Evolutionary conservation across 805 yeast genomes (phyloP), one percentile per base, ranked within the genome.

Genomic region (Saccharomyces eubayanus): DNA sequence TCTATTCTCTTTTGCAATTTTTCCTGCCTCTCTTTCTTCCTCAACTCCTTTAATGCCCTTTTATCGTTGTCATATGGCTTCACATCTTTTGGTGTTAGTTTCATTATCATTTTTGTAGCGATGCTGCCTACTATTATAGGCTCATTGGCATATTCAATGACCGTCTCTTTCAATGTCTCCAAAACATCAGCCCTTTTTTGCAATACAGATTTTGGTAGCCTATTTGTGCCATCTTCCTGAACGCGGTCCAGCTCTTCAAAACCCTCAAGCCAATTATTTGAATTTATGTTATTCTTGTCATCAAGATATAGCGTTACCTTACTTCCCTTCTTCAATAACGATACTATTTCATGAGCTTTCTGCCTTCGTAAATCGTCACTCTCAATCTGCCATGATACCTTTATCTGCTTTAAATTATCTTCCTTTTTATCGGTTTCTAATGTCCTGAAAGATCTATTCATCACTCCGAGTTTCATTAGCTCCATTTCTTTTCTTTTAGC

Each of bases 321-420:
- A 49, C 63, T 63, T 5, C 79, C 82, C 54, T 75, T 79, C 40
- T 70, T 68, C 54, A 80, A 57, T 20, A 78, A 75, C 2, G 68
- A 63, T 43, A 67, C 61, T 16, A 82, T 77, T 59, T 82, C 87
- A 52, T 73, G 72, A 12, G 70, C 68, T 61, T 82, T 82, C 55
- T 82, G 87, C 41, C 76, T 74, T 28, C 62, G 64, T 53, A 82
- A 67, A 64, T 82, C 87, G 46, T 76, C 74, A 31, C 69, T 65
- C n/a, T 77, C 75, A 21, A 82, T 82, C 48, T 77, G 75, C 86
- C 86, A 82, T 10, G 82, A 74, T 3, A 82, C 64, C 46, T 76
- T 75, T 31, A 82, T 67, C 31, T 74, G 67, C 58, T 82, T 82
- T n/a, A 73, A 56, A 31, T 74, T 72, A 0, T 59, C 54, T 14